Evolutionary conservation across 345 rosid genomes (phyloP), one percentile per base, ranked within the genome.

Genomic region (Noccaea bulbosa): DNA sequence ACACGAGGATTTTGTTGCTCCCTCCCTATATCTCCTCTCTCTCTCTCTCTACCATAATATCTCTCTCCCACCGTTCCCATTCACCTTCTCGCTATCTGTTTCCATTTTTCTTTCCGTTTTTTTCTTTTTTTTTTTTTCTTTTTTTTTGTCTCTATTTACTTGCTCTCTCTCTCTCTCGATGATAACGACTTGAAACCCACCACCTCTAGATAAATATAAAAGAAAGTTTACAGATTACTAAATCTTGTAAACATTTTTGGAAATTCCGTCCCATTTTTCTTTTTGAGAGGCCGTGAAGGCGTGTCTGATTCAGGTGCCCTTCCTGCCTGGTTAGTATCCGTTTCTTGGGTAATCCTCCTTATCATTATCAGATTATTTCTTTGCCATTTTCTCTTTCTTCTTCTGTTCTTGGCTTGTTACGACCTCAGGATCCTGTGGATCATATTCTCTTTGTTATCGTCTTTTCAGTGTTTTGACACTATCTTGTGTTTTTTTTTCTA

Each of bases 1-100:
- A 69, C 91, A 85, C 92, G 85, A 78, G 84, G 78, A 76, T 80
- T 65, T 69, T 73, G 76, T 74, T 83, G 79, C 77, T 78, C 78
- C 83, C 76, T 69, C 58, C 11, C 54, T 30, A 27, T 59, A 53
- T 69, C 52, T 67, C 59, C 59, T 49, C 22, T 20, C 22, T 62
- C 77, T 67, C 50, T 53, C 62, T 71, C 64, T 44, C 52, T 16
- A 37, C 14, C 50, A 65, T 65, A 38, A 65, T 65, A 50, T 57
- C 46, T 57, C 46, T 57, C 44, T 50, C 17, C 7, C 65, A 43
- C 77, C 58, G 14, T 55, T 51, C 37, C 46, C 64, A 15, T 50
- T 49, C 48, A 8, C 44, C 49, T 61, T 10, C 57, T 43, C 52
- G 30, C 51, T 43, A 14, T 66, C 69, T 41, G 5, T 47, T 63